Evolutionary conservation across 2,329 filamentous ascomycete species (phyloP).

Genomic region (Pseudogymnoascus sp.): DNA sequence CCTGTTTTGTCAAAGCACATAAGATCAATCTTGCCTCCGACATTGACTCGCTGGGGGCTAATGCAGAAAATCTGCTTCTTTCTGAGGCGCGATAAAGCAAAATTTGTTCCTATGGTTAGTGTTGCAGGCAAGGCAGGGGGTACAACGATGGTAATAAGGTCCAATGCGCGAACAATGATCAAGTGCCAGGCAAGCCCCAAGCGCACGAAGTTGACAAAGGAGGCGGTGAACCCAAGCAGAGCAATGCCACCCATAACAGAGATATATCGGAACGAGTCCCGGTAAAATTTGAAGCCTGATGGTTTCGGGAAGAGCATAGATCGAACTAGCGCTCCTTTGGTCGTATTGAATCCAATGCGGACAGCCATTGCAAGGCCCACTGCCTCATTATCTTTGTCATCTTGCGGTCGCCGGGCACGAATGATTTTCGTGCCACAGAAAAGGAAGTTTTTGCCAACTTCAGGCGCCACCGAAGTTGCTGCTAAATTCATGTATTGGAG

Average conservation of each 20-base stretch:
- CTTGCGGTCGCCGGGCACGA: constrained; percentile 77
- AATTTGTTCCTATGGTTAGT: constrained; percentile 92
- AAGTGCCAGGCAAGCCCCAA: constrained; percentile 78
- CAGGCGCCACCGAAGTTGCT: constrained; percentile 73
- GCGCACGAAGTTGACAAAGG: constrained; percentile 86
- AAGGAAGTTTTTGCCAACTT: constrained; percentile 79
- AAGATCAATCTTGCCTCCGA: constrained; percentile 89
- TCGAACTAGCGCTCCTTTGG: constrained; percentile 87
- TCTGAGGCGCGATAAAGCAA: constrained; percentile 79
- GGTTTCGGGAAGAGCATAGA: constrained; percentile 99
- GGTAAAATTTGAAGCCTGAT: constrained; percentile 96
- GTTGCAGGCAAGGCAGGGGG: constrained; percentile 92
- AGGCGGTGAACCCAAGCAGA: constrained; percentile 76
- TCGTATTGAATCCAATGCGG: constrained; percentile 93
- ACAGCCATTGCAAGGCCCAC: constrained; percentile 88
- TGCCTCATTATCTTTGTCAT: constrained; percentile 76
- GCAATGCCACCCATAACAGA: constrained; percentile 91
- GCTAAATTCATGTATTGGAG: constrained; percentile 68
- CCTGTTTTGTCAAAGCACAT: constrained; percentile 99
- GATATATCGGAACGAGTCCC: constrained; percentile 95
- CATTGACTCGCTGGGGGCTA: constrained; percentile 92
- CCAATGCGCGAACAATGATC: constrained; percentile 84
- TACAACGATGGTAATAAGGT: constrained; percentile 95
- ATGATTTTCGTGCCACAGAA: constrained; percentile 96
- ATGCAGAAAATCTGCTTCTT: constrained; percentile 94